Conservation (phyloP, 495 filamentous ascomycete species). For the Aspergillus egyptiacus region DNA sequence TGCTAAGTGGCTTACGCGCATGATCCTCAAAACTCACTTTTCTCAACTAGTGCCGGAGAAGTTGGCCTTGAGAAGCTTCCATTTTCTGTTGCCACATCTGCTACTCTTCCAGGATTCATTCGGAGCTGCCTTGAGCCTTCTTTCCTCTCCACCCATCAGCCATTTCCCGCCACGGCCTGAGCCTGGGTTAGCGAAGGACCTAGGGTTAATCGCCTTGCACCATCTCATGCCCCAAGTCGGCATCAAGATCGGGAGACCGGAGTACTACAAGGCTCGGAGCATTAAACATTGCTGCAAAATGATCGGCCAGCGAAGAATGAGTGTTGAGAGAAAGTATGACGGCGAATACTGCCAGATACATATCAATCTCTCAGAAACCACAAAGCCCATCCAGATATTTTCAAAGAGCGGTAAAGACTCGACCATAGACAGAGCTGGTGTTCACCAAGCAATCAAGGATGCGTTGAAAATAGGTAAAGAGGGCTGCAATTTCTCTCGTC, state of each 20-base stretch:
- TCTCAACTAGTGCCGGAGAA: constrained; percentile 51
- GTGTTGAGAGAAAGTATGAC: constrained; percentile 77
- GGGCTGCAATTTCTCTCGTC: constrained; percentile 50
- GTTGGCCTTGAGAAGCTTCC: constrained; percentile 44
- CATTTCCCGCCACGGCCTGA: constrained; percentile 39
- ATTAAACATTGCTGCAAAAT: constrained; percentile 70
- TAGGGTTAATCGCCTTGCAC: constrained; percentile 36
- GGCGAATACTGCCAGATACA: constrained; percentile 89
- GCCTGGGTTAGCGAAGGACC: constrained; percentile 24
- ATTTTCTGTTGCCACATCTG: constrained; percentile 55
- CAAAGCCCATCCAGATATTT: constrained; percentile 66
- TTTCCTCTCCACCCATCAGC: constrained; percentile 36
- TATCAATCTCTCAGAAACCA: constrained; percentile 55
- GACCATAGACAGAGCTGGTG: constrained; percentile 56
- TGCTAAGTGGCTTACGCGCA: constrained; percentile 82
- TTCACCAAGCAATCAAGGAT: constrained; percentile 49
- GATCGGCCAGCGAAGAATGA: constrained; percentile 52
- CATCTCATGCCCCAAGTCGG: constrained; percentile 58
- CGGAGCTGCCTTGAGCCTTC: constrained; percentile 42
- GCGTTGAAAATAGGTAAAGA: constrained; percentile 52
- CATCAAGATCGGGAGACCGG: constrained; percentile 67
- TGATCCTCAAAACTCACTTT: constrained; percentile 70
- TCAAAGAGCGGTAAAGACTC: constrained; percentile 90
- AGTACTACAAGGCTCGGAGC: constrained; percentile 68
- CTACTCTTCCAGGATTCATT: constrained; percentile 62